These are phyloP conservation scores for Penicillium ochrochloron DNA, from an alignment of 495 filamentous ascomycete genomes.

Conservation along the genomic window DNA sequence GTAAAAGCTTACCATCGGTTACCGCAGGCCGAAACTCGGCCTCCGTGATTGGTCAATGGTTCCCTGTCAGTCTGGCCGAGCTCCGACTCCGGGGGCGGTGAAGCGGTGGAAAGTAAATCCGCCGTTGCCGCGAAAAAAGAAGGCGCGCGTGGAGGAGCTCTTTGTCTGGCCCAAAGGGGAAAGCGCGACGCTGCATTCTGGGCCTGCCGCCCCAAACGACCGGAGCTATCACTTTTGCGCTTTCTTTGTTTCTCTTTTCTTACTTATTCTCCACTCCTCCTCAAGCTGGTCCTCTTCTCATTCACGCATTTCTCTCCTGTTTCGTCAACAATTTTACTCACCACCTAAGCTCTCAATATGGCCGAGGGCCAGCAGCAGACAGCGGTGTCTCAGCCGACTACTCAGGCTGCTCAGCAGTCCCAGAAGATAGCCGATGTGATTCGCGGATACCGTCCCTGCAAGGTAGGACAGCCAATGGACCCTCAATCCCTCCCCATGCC, in stretches of 20 bases:
- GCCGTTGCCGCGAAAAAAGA: conserved; percentile 25
- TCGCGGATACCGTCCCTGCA: conserved; percentile 50
- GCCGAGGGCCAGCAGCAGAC: conserved; percentile 36
- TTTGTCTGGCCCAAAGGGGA: conserved; percentile 16
- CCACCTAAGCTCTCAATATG: conserved; percentile 30
- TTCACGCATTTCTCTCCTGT: background rate
- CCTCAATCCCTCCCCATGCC: background rate
- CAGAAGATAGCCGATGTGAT: conserved; percentile 54
- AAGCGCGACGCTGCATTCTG: conserved; percentile 11
- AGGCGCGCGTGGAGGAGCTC: conserved; percentile 31
- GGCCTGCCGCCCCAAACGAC: background rate
- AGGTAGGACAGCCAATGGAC: conserved; percentile 39
- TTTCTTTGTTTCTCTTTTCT: background rate
- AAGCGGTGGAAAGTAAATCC: conserved; percentile 15
- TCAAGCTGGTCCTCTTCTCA: background rate
- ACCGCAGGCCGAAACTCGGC: conserved; percentile 23
- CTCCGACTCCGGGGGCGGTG: conserved; percentile 33
- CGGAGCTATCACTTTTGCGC: conserved; percentile 1
- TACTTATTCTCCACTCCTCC: background rate
- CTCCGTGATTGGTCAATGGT: conserved; percentile 26
- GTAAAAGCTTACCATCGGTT: conserved; percentile 36
- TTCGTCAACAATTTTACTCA: conserved; percentile 8
- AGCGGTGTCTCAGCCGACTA: conserved; percentile 24
- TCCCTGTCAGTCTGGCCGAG: conserved; percentile 1
- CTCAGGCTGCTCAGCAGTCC: conserved; percentile 39